Evolutionary conservation across 192 early-diverging fungal species (phyloP).

Genomic region (Podila epigama): DNA sequence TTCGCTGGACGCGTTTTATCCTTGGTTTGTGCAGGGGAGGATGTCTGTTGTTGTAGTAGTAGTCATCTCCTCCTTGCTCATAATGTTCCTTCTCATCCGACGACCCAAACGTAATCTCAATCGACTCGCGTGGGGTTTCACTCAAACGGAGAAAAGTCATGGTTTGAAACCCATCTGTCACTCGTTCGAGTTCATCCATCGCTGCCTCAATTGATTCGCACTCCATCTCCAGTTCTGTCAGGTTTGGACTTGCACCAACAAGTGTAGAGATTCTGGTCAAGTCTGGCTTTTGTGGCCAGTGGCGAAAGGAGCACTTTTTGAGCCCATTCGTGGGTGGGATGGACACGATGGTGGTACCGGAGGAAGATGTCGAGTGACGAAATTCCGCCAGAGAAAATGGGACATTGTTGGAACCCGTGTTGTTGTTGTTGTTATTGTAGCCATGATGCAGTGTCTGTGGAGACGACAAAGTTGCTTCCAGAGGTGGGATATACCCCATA

Average conservation of each 20-base stretch:
- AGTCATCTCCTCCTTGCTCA: not conserved
- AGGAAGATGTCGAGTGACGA: too few relatives aligned
- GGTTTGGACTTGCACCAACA: not conserved
- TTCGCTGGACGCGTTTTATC: conserved; percentile 8
- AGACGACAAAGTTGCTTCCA: not conserved
- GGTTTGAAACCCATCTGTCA: not conserved
- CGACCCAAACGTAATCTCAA: not conserved
- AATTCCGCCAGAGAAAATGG: not conserved
- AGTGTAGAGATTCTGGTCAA: not conserved
- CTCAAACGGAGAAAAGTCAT: not conserved
- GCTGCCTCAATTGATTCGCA: not conserved
- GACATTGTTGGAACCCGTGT: not conserved
- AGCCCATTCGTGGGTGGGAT: not conserved
- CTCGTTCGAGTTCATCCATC: not conserved
- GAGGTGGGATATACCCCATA: conserved; percentile 9
- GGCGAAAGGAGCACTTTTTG: not conserved
- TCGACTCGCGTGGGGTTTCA: not conserved
- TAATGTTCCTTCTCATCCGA: too few relatives aligned
- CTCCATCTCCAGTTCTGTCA: conserved; percentile 2
- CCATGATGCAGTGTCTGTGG: not conserved
- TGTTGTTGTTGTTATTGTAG: not conserved
- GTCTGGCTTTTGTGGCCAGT: not conserved
- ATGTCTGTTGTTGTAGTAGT: not conserved
- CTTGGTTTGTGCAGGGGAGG: not conserved
- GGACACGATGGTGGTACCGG: not conserved